phyloP scores from a whole-genome alignment of 1,284 basidiomycete genomes.

The Anthracocystis setariae region DNA sequence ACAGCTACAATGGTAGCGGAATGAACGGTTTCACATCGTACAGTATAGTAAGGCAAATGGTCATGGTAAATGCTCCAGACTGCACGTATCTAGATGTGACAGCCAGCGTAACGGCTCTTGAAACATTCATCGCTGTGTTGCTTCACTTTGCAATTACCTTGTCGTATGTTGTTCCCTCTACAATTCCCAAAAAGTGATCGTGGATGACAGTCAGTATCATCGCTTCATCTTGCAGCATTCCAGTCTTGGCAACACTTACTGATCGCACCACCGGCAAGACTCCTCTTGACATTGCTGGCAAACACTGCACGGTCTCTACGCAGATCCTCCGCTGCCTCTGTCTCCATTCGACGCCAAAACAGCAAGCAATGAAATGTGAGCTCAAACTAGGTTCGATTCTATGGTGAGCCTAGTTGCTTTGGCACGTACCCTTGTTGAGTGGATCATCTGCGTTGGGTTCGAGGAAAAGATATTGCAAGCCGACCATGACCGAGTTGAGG shows the following conservation, averaged over 20 bases:
- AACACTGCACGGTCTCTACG: conserved; percentile 59
- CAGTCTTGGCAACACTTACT: conserved; percentile 39
- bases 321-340: conserved; percentile 67
- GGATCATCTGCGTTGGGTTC: conserved; percentile 99
- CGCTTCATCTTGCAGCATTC: neutral
- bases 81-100: too few species aligned
- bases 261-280: conserved; percentile 55
- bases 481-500: conserved; percentile 95
- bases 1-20: too few species aligned
- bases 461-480: conserved; percentile 95
- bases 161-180: conserved; percentile 63
- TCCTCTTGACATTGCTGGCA: conserved; percentile 58
- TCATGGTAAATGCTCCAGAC: too few species aligned
- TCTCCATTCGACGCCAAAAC: neutral
- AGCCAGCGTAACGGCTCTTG: too few species aligned
- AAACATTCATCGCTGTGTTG: too few species aligned
- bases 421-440: conserved; percentile 85
- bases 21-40: too few species aligned
- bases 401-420: too few species aligned
- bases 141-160: conserved; percentile 49
- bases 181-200: too few species aligned
- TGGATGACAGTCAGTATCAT: conserved; percentile 3
- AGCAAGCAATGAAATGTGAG: neutral
- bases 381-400: too few species aligned
- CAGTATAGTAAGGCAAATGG: too few species aligned